A percentile compares a stretch with the other conserved stretches of the same genome.
Conservation (phyloP, 768 basidiomycete genomes). For the Rhodotorula babjevae region DNA sequence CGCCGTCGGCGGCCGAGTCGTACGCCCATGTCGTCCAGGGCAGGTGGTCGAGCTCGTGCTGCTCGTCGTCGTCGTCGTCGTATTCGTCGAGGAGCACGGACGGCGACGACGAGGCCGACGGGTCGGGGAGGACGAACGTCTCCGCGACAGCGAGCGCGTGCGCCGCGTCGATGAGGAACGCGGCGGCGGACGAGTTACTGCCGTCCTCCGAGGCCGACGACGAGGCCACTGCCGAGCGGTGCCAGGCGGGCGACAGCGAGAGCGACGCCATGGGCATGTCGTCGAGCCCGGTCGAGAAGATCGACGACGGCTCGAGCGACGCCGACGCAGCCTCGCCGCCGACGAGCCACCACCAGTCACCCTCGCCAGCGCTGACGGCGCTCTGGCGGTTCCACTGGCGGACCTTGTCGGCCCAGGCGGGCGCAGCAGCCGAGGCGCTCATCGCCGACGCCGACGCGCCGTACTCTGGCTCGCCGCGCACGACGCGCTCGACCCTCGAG, state of each 20-base stretch:
- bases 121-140: slow-evolving; percentile 29
- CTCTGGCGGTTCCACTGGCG: slow-evolving; percentile 1
- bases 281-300: background rate
- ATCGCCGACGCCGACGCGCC: no score
- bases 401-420: slow-evolving; percentile 6
- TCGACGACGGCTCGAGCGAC: background rate
- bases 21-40: background rate
- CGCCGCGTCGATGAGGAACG: slow-evolving; percentile 1
- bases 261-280: background rate
- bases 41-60: background rate
- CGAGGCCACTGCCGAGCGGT: background rate
- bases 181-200: no score
- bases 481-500: background rate
- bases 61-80: no score
- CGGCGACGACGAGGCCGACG: slow-evolving; percentile 1
- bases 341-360: slow-evolving; percentile 23
- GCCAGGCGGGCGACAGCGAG: background rate
- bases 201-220: background rate
- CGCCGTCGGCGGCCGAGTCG: background rate
- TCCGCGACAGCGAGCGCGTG: background rate
- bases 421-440: background rate
- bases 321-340: background rate
- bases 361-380: slow-evolving; percentile 1
- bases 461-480: background rate
- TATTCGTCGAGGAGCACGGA: background rate